Conservation (phyloP, 2,329 filamentous ascomycete species). For the Trichoderma pleuroti region DNA sequence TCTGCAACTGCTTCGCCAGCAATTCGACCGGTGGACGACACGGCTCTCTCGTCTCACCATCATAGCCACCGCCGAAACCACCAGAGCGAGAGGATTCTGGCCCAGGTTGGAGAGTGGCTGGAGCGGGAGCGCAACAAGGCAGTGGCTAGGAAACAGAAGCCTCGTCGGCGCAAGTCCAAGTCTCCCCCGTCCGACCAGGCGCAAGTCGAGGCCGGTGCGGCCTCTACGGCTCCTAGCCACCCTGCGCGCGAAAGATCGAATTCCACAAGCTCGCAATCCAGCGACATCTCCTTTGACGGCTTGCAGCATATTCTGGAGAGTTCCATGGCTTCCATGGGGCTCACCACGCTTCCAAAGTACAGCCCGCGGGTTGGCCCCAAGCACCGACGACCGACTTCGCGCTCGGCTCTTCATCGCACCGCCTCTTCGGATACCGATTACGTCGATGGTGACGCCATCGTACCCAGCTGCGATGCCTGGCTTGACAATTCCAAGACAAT, state of each 20-base stretch:
- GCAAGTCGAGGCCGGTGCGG: conserved; percentile 18
- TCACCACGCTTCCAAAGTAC: conserved; percentile 44
- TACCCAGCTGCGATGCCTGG: conserved; percentile 78
- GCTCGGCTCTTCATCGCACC: conserved; percentile 41
- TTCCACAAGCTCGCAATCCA: conserved; percentile 64
- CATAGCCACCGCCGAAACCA: conserved; percentile 36
- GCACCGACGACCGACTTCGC: conserved; percentile 34
- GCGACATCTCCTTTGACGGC: conserved; percentile 70
- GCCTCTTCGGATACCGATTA: conserved; percentile 83
- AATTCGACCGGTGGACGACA: conserved; percentile 30
- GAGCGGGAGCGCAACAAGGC: conserved; percentile 69
- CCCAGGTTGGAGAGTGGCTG: conserved; percentile 79
- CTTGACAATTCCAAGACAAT: conserved; percentile 90
- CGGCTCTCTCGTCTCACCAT: conserved; percentile 22
- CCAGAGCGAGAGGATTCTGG: conserved; percentile 57
- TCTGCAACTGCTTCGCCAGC: conserved; percentile 40
- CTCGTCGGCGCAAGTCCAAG: conserved; percentile 43
- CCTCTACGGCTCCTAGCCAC: neutral
- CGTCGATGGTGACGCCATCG: conserved; percentile 73
- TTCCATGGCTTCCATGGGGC: conserved; percentile 53
- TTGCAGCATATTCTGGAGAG: conserved; percentile 77
- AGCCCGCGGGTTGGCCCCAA: conserved; percentile 42
- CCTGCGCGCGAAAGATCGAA: conserved; percentile 38
- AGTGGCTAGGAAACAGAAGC: conserved; percentile 45
- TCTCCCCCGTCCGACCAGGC: conserved; percentile 33